Percentiles rank a stretch among this genome's conserved stretches.
phyloP scores from a whole-genome alignment of 129 eudicot genomes.

The Solidago caesia region DNA sequence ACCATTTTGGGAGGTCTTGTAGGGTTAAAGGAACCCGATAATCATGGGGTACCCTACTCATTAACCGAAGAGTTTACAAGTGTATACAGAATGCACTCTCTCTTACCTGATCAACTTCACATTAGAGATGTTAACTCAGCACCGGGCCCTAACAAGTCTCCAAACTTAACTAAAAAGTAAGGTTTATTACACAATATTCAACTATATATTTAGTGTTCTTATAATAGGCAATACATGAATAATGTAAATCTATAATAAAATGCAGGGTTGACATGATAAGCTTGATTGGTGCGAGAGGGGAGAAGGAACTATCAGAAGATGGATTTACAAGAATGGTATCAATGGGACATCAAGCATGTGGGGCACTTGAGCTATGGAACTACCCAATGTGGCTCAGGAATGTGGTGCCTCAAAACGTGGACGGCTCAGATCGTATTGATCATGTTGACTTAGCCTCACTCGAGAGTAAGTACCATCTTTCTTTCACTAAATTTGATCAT shows the following conservation, averaged over 20 bases:
- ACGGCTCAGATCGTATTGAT: slow-evolving; percentile 39
- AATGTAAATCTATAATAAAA: too few species aligned
- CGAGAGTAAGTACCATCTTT: slow-evolving; percentile 35
- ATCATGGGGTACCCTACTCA: slow-evolving; percentile 56
- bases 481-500: not conserved
- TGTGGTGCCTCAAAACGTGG: slow-evolving; percentile 35
- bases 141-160: slow-evolving; percentile 53
- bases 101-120: slow-evolving; percentile 49
- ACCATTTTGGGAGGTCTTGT: slow-evolving; percentile 42
- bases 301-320: slow-evolving; percentile 29
- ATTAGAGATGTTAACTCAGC: slow-evolving; percentile 34
- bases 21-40: slow-evolving; percentile 39
- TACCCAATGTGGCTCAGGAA: slow-evolving; percentile 51
- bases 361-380: slow-evolving; percentile 55
- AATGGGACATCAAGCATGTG: slow-evolving; percentile 61
- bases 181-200: not conserved
- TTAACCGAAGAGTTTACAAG: slow-evolving; percentile 53
- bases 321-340: slow-evolving; percentile 50
- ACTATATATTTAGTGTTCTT: too few species aligned
- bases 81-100: slow-evolving; percentile 54
- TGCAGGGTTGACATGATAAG: slow-evolving; percentile 38
- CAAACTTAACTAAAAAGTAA: slow-evolving; percentile 35
- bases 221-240: too few species aligned
- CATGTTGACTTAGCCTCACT: slow-evolving; percentile 49
- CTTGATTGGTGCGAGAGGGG: slow-evolving; percentile 38